A percentile compares a stretch with the other conserved stretches of the same genome.
These are phyloP conservation scores for Gastrolobium bilobum DNA, from an alignment of 306 rosid species.

Conservation along the genomic window DNA sequence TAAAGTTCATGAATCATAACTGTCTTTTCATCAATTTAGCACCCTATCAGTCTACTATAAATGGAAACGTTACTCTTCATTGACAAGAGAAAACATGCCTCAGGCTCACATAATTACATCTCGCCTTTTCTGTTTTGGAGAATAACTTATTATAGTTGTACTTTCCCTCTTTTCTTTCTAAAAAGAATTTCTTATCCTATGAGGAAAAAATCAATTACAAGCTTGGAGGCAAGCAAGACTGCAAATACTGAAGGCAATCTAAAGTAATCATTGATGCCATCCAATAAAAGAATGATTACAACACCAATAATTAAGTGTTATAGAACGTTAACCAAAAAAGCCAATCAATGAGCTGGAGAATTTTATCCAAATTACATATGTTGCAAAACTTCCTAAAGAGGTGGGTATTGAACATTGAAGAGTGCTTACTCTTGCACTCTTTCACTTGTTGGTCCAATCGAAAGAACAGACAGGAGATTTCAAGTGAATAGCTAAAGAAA, in stretches of 20 bases:
- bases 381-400: not conserved
- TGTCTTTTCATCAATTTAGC: slow-evolving; percentile 8
- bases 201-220: not conserved
- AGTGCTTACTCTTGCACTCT: not conserved
- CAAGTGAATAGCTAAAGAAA: slow-evolving; percentile 22
- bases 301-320: not conserved
- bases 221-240: not conserved
- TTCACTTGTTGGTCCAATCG: slow-evolving; percentile 1
- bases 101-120: not conserved
- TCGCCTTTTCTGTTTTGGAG: slow-evolving; percentile 14
- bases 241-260: not conserved
- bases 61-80: not conserved
- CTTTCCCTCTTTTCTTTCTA: not conserved
- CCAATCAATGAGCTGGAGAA: not conserved
- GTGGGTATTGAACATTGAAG: not conserved
- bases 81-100: not conserved
- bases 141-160: not conserved
- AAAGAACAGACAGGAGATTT: slow-evolving; percentile 1
- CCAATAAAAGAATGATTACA: slow-evolving; percentile 7
- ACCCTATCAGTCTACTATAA: slow-evolving; percentile 4
- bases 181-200: not conserved
- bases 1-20: slow-evolving; percentile 15
- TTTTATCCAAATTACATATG: not conserved
- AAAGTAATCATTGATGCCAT: not conserved
- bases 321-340: not conserved